These are phyloP conservation scores for Monilinia aucupariae DNA, from an alignment of 2,329 filamentous ascomycete genomes.

Conservation along the genomic window DNA sequence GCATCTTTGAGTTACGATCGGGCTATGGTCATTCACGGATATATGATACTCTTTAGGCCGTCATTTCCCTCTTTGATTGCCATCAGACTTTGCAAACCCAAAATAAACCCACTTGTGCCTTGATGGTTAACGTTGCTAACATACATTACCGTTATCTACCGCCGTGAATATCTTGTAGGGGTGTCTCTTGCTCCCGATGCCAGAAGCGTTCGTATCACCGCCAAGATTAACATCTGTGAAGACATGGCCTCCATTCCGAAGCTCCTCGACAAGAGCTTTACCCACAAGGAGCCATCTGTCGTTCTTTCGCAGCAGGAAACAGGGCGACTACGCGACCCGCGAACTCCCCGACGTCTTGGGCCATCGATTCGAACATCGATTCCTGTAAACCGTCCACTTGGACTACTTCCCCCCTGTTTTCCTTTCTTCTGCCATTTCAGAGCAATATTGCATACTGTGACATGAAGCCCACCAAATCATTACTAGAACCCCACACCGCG, in stretches of 20 bases:
- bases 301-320: not conserved
- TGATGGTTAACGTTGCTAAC: not conserved
- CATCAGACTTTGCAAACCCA: not conserved
- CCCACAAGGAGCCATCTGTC: not conserved
- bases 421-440: not conserved
- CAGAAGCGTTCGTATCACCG: not conserved
- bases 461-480: not conserved
- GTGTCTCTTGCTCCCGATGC: not conserved
- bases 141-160: not conserved
- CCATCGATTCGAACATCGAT: not conserved
- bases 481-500: not conserved
- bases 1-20: not conserved
- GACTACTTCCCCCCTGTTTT: not conserved
- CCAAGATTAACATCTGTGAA: not conserved
- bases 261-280: not conserved
- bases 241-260: not conserved
- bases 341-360: not conserved
- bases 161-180: not conserved
- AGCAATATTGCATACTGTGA: not conserved
- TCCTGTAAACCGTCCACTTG: not conserved
- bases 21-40: not conserved
- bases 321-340: not conserved
- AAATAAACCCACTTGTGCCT: not conserved
- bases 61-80: not conserved
- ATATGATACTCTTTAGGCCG: not conserved